A percentile compares a stretch with the other conserved stretches of the same genome.
These are phyloP conservation scores for Melanogaster broomeanus DNA, from an alignment of 768 basidiomycete species.

Conservation along the genomic window DNA sequence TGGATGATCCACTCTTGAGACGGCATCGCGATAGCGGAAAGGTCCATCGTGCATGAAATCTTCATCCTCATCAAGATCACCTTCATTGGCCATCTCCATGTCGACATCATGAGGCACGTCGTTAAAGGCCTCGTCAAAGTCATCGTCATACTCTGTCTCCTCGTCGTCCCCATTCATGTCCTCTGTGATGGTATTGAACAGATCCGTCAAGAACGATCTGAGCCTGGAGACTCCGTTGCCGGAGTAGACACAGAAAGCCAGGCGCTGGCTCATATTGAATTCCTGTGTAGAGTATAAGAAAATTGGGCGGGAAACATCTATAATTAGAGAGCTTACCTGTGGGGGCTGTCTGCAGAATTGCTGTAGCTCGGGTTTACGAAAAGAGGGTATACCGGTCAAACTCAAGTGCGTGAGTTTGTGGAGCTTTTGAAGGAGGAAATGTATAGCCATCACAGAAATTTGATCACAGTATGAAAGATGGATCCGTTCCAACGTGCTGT, in stretches of 20 bases:
- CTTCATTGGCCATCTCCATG: constrained; percentile 37
- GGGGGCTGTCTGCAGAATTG: constrained; percentile 89
- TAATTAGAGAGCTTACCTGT: constrained; percentile 49
- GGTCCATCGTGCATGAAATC: constrained; percentile 36
- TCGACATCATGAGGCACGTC: constrained; percentile 32
- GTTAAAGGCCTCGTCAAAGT: constrained; percentile 37
- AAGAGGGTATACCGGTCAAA: constrained; percentile 94
- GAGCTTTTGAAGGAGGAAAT: constrained; percentile 87
- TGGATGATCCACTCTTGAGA: constrained; percentile 9
- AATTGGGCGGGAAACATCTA: neutral
- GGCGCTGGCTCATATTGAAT: constrained; percentile 86
- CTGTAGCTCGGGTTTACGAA: constrained; percentile 83
- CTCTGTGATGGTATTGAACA: constrained; percentile 76
- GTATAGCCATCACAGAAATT: constrained; percentile 87
- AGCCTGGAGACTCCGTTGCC: constrained; percentile 86
- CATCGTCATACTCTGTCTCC: constrained; percentile 64
- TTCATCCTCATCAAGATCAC: constrained; percentile 49
- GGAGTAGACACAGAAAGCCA: constrained; percentile 95
- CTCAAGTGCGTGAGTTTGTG: constrained; percentile 92
- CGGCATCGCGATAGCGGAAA: constrained; percentile 26
- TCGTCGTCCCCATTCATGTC: constrained; percentile 64
- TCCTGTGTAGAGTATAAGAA: constrained; percentile 51
- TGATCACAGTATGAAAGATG: constrained; percentile 98
- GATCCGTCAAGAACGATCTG: constrained; percentile 72
- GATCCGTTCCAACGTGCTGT: constrained; percentile 88